phyloP scores from a whole-genome alignment of 441 rosid genomes.

The Euphorbia celastroides region DNA sequence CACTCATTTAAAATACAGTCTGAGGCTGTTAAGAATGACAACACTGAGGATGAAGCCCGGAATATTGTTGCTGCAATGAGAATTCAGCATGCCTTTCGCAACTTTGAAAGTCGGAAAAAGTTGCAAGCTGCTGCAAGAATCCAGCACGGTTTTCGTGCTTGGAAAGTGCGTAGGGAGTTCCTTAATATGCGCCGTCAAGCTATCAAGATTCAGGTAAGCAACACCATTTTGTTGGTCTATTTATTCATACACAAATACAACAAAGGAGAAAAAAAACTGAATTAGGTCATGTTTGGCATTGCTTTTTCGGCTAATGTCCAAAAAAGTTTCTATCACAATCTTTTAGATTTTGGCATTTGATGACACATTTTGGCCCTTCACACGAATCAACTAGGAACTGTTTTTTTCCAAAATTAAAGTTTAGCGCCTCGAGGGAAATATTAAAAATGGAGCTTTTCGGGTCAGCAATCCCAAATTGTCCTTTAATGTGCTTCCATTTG shows the following conservation, averaged over 20 bases:
- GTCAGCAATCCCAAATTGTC: no score
- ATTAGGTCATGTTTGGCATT: neutral
- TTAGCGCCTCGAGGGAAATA: no score
- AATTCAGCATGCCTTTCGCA: slow-evolving; percentile 92
- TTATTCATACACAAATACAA: neutral
- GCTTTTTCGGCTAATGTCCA: no score
- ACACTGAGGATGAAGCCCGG: slow-evolving; percentile 69
- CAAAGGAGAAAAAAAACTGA: neutral
- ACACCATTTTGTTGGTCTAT: slow-evolving; percentile 4
- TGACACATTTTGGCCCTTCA: no score
- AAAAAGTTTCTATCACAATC: no score
- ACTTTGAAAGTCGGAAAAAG: slow-evolving; percentile 54
- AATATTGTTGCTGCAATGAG: slow-evolving; percentile 81
- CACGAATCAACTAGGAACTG: no score
- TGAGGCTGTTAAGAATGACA: slow-evolving; percentile 38
- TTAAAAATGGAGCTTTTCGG: no score
- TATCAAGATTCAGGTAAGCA: slow-evolving; percentile 76
- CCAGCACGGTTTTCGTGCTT: slow-evolving; percentile 82
- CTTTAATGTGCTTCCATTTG: neutral
- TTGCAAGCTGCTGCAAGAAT: slow-evolving; percentile 86
- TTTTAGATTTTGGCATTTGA: no score
- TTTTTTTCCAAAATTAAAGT: no score
- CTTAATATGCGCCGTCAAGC: slow-evolving; percentile 67
- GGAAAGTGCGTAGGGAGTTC: slow-evolving; percentile 76
- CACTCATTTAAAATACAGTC: slow-evolving; percentile 64